Evolutionary conservation across 2,329 filamentous ascomycete genomes (phyloP), one percentile per base, ranked within the genome.

Genomic region (Epicoccum sorghinum): DNA sequence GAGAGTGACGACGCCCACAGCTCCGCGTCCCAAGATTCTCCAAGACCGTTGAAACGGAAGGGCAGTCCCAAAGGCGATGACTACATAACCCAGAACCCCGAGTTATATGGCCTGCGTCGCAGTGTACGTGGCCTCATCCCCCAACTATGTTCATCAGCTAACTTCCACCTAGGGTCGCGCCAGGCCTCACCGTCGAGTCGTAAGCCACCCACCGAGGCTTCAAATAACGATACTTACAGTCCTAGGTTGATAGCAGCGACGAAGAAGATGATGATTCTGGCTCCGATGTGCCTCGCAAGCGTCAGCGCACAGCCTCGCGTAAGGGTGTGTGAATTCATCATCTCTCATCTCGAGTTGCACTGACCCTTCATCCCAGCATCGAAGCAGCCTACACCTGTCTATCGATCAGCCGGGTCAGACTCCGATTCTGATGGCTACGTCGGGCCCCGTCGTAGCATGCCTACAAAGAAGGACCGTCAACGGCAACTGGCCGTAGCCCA

Each of bases 71-170:
- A 88, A 46, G 90, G 95, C 66, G 90, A 95, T 66, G 89, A 95
- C 55, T 93, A 87, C 70, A 96, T 98, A 66, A 84, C 88, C 67
- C 89, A 91, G 70, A 96, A 99, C 69, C 95, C 95, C 39, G 92
- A 96, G 77, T 82, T 99, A 7, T 99, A 98, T 79, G 95, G 95
- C 42, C 82, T 99, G 64, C 87, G 95, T 66, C 86, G 95, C 79
- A 99, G 95, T 80, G 93, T 95, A 87, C 59, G 89, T 77, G 54
- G 37, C 51, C 60, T 55, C 53, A 14, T 24, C 36, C 46, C 13
- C 25, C 52, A 41, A 50, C 47, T 14, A 49, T 39, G 25, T 40
- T 43, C 54, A 45, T 48, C 32, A 54, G 72, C 75, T 79, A 68
- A 78, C 68, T 60, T 41, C 45, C 57, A 47, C 50, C 30, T 60